Conservation (phyloP, 2,329 filamentous ascomycete species). For the Ophiostoma himal-ulmi region DNA sequence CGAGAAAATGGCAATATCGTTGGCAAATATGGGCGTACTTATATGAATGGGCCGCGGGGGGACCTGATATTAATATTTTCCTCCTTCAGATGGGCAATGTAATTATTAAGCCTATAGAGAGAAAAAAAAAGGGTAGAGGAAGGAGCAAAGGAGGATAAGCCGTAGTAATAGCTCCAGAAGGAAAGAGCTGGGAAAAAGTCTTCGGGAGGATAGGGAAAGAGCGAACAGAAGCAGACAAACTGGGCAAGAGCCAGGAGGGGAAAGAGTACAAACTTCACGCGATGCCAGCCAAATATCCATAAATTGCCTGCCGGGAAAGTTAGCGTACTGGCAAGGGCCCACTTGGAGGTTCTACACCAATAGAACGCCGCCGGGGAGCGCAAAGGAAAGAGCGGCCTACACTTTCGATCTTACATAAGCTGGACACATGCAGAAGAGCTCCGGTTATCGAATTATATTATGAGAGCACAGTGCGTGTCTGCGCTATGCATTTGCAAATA, state of each 20-base stretch:
- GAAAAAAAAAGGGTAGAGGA: background rate
- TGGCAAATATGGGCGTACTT: background rate
- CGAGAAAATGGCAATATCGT: background rate
- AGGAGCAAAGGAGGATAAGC: background rate
- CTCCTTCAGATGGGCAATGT: background rate
- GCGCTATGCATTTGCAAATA: no score
- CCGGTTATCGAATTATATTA: background rate
- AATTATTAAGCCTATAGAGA: background rate
- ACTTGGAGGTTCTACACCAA: background rate
- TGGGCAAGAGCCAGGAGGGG: background rate
- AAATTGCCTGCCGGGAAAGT: constrained; percentile 12
- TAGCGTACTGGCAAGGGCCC: constrained; percentile 10
- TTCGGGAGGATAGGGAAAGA: background rate
- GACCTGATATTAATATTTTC: background rate
- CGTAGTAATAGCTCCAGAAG: background rate
- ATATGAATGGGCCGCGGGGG: background rate
- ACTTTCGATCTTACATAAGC: background rate
- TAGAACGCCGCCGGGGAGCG: background rate
- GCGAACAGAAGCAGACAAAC: background rate
- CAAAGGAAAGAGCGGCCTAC: background rate
- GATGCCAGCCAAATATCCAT: background rate
- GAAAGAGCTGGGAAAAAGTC: background rate
- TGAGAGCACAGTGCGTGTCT: no score
- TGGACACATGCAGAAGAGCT: background rate
- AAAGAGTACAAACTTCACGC: constrained; percentile 5